A percentile compares a stretch with the other conserved stretches of the same genome.
Evolutionary conservation across 257 asterid genomes (phyloP).

Genomic region (Nicotiana obtusifolia): DNA sequence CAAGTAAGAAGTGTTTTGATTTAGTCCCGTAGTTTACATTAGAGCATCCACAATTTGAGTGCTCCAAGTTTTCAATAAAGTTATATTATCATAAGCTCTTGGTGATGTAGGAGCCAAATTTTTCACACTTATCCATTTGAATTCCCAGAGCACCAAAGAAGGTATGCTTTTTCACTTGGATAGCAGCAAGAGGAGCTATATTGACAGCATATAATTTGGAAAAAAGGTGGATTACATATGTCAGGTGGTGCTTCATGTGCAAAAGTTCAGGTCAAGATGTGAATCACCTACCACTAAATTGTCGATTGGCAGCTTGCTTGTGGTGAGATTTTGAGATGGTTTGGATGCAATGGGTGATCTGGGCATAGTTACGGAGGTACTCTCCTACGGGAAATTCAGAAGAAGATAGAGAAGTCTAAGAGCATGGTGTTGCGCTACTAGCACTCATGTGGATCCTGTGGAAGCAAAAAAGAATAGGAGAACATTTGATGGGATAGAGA

Average conservation of each 20-base stretch:
- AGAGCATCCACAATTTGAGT: not conserved
- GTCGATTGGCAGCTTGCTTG: not conserved
- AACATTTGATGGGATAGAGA: not conserved
- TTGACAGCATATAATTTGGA: not conserved
- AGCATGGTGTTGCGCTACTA: not conserved
- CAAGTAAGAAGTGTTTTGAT: not conserved
- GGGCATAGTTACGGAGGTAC: not conserved
- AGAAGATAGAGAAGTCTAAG: not conserved
- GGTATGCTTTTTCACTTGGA: not conserved
- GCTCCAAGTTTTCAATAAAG: not conserved
- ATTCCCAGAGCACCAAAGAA: not conserved
- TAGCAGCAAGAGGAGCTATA: not conserved
- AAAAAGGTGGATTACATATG: not conserved
- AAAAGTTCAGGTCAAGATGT: not conserved
- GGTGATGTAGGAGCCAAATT: not conserved
- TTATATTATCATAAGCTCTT: conserved; percentile 1
- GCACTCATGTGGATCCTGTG: not conserved
- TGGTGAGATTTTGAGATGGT: conserved; percentile 1
- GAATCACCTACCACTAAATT: not conserved
- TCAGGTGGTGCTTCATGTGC: conserved; percentile 4
- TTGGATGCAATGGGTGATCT: not conserved
- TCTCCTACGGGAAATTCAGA: not conserved
- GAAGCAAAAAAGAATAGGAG: not conserved
- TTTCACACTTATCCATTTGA: not conserved
- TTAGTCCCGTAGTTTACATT: not conserved